Evolutionary conservation across 768 basidiomycete genomes (phyloP), one percentile per base, ranked within the genome.

Genomic region (Hypsizygus marmoreus): DNA sequence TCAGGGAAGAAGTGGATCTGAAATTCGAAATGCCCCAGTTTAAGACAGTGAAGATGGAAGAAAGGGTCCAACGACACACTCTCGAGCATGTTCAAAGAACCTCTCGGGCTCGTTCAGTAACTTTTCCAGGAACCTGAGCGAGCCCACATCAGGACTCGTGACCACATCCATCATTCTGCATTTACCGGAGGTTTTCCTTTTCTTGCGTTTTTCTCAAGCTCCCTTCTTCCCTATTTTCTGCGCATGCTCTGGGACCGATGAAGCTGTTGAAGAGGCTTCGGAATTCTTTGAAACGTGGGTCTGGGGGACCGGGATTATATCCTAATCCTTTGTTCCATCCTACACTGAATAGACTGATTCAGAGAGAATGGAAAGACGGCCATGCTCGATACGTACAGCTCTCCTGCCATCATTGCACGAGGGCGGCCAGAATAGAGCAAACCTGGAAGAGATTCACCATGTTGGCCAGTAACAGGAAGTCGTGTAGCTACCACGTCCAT

Each of bases 281-380:
- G 42, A 70, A 60, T 39, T 68, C 66, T 24, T 60, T 59, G 54
- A 70, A 70, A 7, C 67, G 66, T 4, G 55, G 47, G 36, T 58
- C 58, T 22, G 62, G 52, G 24, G 66, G 61, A 2, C 62, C 64
- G 13, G 57, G 59, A 2, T 63, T 56, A 38, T 70, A 70, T 7
- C 69, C 67, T 2, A 70, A 47, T 0, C 67, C 69, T 16, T 55
- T 59, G 16, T 66, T 53, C 67, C 67, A 69, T 2, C 69, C 68
- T 1, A 66, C 63, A 0, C 66, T 68, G 37, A n/a, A n/a, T n/a
- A n/a, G n/a, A n/a, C n/a, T n/a, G n/a, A n/a, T n/a, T n/a, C n/a
- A n/a, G n/a, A n/a, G n/a, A n/a, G n/a, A n/a, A n/a, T n/a, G n/a
- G n/a, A n/a, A n/a, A n/a, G n/a, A n/a, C n/a, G n/a, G n/a, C n/a